phyloP scores from a whole-genome alignment of 2,329 filamentous ascomycete genomes.

The Diaporthe amygdali region DNA sequence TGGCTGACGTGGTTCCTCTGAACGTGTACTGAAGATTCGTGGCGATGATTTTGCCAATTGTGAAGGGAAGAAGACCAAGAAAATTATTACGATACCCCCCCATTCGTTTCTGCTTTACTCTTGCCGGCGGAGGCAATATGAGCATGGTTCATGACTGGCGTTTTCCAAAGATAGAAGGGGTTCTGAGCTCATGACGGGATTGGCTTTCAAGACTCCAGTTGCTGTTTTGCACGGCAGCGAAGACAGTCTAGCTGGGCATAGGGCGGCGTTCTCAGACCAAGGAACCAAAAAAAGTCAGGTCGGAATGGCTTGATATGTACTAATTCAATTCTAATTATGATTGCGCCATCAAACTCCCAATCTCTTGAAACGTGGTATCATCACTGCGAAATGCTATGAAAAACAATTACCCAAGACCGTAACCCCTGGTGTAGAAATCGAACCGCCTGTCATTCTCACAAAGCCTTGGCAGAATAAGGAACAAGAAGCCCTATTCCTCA shows the following conservation, averaged over 20 bases:
- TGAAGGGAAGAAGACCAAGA: not conserved
- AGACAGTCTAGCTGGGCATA: not conserved
- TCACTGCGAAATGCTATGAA: constrained; percentile 9
- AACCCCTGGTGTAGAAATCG: not conserved
- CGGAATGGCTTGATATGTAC: not conserved
- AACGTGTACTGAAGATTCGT: not conserved
- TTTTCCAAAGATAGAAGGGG: not conserved
- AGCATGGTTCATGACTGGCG: constrained; percentile 11
- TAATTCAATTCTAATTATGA: constrained; percentile 8
- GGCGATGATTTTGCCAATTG: not conserved
- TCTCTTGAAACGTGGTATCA: constrained; percentile 24
- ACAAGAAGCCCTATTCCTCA: constrained; percentile 40
- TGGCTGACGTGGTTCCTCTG: constrained; percentile 40
- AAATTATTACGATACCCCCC: constrained; percentile 6
- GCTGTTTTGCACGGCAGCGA: not conserved
- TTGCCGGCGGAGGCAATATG: constrained; percentile 2
- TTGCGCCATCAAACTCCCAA: not conserved
- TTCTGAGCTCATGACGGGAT: not conserved
- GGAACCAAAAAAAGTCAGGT: not conserved
- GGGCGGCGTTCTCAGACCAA: constrained; percentile 14
- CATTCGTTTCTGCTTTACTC: constrained; percentile 14
- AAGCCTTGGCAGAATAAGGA: not conserved
- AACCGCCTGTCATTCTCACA: not conserved
- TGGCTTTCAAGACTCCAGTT: not conserved
- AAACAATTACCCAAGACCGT: constrained; percentile 10